Evolutionary conservation across 1,284 basidiomycete species (phyloP).

Genomic region (Fomitopsis pinicola): DNA sequence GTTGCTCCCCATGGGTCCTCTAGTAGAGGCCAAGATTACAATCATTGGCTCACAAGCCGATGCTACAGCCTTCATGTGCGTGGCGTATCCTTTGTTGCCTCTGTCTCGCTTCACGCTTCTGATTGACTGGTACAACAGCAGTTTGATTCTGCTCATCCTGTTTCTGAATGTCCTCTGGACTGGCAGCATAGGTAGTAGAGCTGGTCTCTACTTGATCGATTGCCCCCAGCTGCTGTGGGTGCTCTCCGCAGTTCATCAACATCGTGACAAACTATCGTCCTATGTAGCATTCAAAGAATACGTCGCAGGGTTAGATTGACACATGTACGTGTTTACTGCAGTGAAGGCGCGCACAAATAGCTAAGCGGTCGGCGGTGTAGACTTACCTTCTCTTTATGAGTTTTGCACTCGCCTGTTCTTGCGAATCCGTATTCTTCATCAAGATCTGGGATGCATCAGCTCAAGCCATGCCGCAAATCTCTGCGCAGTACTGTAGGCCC

Average conservation of each 20-base stretch:
- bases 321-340: not conserved
- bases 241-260: not conserved
- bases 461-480: not conserved
- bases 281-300: too few species aligned
- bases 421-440: not conserved
- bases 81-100: not conserved
- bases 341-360: too few species aligned
- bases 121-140: not conserved
- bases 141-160: not conserved
- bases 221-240: not conserved
- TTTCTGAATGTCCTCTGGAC: not conserved
- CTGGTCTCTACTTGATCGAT: not conserved
- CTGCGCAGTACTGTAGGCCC: not conserved
- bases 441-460: not conserved
- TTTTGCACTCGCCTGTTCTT: not conserved
- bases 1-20: too few species aligned
- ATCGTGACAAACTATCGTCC: not conserved
- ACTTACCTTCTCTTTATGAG: not conserved
- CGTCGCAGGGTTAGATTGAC: not conserved
- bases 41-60: too few species aligned
- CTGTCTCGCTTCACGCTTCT: too few species aligned
- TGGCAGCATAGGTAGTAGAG: not conserved
- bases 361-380: not conserved
- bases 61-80: too few species aligned
- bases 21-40: too few species aligned